Conservation (phyloP, 768 basidiomycete genomes). For the Amanita polypyramis region DNA sequence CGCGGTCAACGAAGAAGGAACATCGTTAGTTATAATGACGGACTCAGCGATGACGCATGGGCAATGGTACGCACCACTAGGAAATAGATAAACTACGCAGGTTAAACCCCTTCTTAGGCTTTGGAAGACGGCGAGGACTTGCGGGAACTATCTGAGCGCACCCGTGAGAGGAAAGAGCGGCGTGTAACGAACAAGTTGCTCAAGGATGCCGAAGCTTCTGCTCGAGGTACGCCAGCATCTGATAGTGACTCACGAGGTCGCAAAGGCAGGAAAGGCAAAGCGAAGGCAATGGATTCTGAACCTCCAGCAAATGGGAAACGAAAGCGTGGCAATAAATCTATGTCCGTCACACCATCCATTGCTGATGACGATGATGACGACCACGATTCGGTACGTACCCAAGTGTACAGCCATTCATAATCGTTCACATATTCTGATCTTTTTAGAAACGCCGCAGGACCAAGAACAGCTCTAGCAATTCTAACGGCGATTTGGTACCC, state of each 20-base stretch:
- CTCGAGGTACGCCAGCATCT: slow-evolving; percentile 53
- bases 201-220: slow-evolving; percentile 49
- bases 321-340: slow-evolving; percentile 64
- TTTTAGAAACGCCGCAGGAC: slow-evolving; percentile 80
- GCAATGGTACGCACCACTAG: slow-evolving; percentile 49
- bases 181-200: slow-evolving; percentile 48
- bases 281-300: slow-evolving; percentile 42
- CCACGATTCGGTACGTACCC: slow-evolving; percentile 45
- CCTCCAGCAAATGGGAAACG: slow-evolving; percentile 50
- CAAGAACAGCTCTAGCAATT: slow-evolving; percentile 26
- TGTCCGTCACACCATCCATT: slow-evolving; percentile 69
- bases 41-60: slow-evolving; percentile 91
- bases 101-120: slow-evolving; percentile 25
- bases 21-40: slow-evolving; percentile 88
- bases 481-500: slow-evolving; percentile 38
- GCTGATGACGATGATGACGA: slow-evolving; percentile 77
- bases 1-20: slow-evolving; percentile 79
- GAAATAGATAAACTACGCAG: background rate
- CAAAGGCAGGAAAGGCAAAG: slow-evolving; percentile 57
- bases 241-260: slow-evolving; percentile 50
- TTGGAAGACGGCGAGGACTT: slow-evolving; percentile 77
- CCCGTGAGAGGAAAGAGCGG: slow-evolving; percentile 55
- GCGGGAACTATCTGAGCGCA: slow-evolving; percentile 58
- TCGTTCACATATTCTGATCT: slow-evolving; percentile 2
- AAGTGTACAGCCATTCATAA: background rate